Conservation (phyloP, 2,329 filamentous ascomycete genomes). For the Pseudopithomyces maydicus region DNA sequence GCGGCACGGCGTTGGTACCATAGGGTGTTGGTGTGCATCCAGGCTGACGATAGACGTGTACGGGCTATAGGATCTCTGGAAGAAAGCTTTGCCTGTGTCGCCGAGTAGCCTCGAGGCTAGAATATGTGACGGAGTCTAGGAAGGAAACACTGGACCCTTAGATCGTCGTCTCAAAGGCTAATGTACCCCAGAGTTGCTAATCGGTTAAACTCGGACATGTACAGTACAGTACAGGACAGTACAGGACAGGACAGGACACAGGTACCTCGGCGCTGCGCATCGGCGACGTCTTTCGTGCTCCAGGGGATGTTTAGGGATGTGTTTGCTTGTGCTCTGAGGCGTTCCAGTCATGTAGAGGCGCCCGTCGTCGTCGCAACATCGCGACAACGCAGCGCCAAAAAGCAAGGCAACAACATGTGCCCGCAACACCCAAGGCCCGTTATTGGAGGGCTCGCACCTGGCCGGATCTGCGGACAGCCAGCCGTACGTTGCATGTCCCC, state of each 20-base stretch:
- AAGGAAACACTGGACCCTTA: conserved; percentile 29
- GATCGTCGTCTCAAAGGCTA: conserved; percentile 25
- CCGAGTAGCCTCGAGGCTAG: conserved; percentile 25
- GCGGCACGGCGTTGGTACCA: too few species aligned
- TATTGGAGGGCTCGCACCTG: conserved; percentile 13
- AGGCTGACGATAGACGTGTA: background rate
- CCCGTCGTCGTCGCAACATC: conserved; percentile 9
- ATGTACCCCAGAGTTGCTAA: conserved; percentile 40
- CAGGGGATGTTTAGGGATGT: conserved; percentile 22
- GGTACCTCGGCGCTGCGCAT: conserved; percentile 15
- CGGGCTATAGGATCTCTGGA: conserved; percentile 5
- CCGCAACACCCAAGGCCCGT: conserved; percentile 3
- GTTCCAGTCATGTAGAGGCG: conserved; percentile 12
- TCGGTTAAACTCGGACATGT: conserved; percentile 22
- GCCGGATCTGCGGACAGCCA: conserved; percentile 29
- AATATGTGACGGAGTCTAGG: conserved; percentile 29
- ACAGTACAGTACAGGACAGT: background rate
- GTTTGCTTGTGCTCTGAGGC: conserved; percentile 25
- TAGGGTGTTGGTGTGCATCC: background rate
- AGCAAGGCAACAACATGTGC: conserved; percentile 3
- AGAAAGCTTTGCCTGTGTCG: conserved; percentile 4
- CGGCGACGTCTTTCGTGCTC: conserved; percentile 20
- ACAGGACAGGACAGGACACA: too few species aligned
- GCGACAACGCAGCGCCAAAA: conserved; percentile 10
- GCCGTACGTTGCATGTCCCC: conserved; percentile 18